These are phyloP conservation scores for Globisporangium yorkense DNA, from an alignment of 352 stramenopile genomes.

Conservation along the genomic window DNA sequence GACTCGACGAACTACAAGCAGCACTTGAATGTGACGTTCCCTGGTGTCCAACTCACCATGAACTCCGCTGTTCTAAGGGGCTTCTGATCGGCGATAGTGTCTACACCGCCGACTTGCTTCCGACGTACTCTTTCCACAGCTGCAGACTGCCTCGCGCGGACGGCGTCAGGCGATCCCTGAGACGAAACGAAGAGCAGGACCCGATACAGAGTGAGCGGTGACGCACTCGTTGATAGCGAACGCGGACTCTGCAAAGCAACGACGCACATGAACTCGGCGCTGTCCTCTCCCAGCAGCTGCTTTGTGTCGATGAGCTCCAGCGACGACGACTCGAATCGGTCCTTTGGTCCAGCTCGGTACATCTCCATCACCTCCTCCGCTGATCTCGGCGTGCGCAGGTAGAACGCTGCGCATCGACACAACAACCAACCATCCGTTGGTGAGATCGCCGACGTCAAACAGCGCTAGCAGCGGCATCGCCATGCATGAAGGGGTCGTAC, in stretches of 20 bases:
- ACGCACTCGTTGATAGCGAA: not conserved
- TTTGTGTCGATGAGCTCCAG: slow-evolving; percentile 36
- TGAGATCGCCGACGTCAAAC: not conserved
- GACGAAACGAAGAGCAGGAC: not conserved
- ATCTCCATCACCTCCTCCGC: slow-evolving; percentile 28
- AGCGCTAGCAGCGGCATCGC: not conserved
- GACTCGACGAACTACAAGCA: no score
- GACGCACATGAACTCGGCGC: slow-evolving; percentile 24
- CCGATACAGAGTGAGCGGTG: not conserved
- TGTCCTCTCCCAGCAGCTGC: slow-evolving; percentile 20
- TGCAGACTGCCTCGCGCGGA: slow-evolving; percentile 36
- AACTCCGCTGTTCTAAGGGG: no score
- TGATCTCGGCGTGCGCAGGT: slow-evolving; percentile 34
- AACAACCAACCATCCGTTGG: no score
- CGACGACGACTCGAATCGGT: slow-evolving; percentile 57
- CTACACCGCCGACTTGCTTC: not conserved
- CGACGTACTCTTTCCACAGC: slow-evolving; percentile 37
- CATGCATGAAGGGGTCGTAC: slow-evolving; percentile 20
- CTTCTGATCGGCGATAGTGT: no score
- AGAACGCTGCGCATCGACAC: slow-evolving; percentile 33
- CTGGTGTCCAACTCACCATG: no score
- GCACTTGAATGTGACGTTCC: no score
- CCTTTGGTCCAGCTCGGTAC: slow-evolving; percentile 35
- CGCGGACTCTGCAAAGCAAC: not conserved
- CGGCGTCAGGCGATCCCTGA: slow-evolving; percentile 32